Conservation (phyloP, 495 filamentous ascomycete species). For the Mytilinidion resinicola region DNA sequence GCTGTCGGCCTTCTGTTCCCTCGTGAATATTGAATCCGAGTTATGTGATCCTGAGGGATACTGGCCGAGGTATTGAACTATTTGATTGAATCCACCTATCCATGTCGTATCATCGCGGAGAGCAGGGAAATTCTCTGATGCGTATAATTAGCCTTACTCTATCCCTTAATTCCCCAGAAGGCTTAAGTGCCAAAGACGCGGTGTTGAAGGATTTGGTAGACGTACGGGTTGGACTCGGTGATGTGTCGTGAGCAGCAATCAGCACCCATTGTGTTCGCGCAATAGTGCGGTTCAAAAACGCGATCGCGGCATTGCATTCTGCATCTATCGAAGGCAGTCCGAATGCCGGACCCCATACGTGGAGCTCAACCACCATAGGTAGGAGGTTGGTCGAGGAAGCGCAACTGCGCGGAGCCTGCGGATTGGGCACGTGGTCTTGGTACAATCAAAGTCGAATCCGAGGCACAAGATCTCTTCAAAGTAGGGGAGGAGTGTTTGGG, state of each 20-base stretch:
- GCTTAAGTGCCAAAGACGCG: not conserved
- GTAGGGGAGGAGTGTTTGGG: too few relatives aligned
- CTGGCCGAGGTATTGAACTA: slow-evolving; percentile 59
- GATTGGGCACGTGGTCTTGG: too few relatives aligned
- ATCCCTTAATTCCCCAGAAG: too few relatives aligned
- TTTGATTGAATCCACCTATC: slow-evolving; percentile 66
- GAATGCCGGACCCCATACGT: slow-evolving; percentile 89
- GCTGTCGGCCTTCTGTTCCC: slow-evolving; percentile 46
- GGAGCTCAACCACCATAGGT: slow-evolving; percentile 64
- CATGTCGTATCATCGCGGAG: slow-evolving; percentile 58
- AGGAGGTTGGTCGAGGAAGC: too few relatives aligned
- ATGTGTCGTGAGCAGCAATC: slow-evolving; percentile 67
- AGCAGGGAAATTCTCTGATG: slow-evolving; percentile 65
- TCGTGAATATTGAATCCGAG: slow-evolving; percentile 46
- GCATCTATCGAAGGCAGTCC: slow-evolving; percentile 82
- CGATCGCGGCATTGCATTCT: slow-evolving; percentile 65
- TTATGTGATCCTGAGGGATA: slow-evolving; percentile 42
- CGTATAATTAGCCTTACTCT: not conserved
- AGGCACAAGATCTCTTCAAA: too few relatives aligned
- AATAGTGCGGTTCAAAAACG: slow-evolving; percentile 54
- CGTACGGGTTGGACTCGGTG: slow-evolving; percentile 70
- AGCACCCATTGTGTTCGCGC: slow-evolving; percentile 60
- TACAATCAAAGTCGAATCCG: too few relatives aligned
- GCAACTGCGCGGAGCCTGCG: too few relatives aligned
- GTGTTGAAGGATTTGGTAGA: slow-evolving; percentile 18